Evolutionary conservation across 768 basidiomycete species (phyloP).

Genomic region (Amanita pallidorosea): DNA sequence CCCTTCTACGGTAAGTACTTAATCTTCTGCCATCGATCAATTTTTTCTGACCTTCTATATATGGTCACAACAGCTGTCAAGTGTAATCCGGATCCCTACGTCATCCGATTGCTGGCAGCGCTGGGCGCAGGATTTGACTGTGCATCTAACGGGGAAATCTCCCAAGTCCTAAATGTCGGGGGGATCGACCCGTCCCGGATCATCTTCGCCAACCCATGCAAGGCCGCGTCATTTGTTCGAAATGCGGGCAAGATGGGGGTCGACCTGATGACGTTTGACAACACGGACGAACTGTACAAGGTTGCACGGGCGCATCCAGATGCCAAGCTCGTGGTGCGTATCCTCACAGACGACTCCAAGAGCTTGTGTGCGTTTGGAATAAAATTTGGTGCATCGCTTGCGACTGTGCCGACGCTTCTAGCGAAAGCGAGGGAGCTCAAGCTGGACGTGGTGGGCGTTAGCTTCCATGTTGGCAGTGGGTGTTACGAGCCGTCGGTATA

Average conservation of each 20-base stretch:
- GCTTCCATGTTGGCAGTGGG: constrained; percentile 97
- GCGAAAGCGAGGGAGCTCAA: constrained; percentile 66
- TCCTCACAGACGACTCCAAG: constrained; percentile 97
- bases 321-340: constrained; percentile 86
- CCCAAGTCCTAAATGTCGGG: constrained; percentile 61
- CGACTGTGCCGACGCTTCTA: constrained; percentile 69
- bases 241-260: constrained; percentile 72
- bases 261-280: constrained; percentile 97
- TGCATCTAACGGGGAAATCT: constrained; percentile 91
- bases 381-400: constrained; percentile 92
- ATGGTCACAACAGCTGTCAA: constrained; percentile 61
- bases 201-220: constrained; percentile 99
- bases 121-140: constrained; percentile 80
- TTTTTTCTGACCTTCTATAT: neutral
- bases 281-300: constrained; percentile 92
- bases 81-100: constrained; percentile 95
- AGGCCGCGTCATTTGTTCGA: constrained; percentile 88
- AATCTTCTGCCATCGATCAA: neutral
- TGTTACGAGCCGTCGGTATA: constrained; percentile 91
- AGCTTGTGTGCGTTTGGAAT: constrained; percentile 86
- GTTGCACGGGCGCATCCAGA: constrained; percentile 68
- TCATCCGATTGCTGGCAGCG: constrained; percentile 23
- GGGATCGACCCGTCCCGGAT: constrained; percentile 72
- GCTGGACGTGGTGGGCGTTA: constrained; percentile 86
- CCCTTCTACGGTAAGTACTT: constrained; percentile 75